A percentile compares a stretch with the other conserved stretches of the same genome.
phyloP scores from a whole-genome alignment of 73 alveolate species.

The Tetrahymena thermophila region DNA sequence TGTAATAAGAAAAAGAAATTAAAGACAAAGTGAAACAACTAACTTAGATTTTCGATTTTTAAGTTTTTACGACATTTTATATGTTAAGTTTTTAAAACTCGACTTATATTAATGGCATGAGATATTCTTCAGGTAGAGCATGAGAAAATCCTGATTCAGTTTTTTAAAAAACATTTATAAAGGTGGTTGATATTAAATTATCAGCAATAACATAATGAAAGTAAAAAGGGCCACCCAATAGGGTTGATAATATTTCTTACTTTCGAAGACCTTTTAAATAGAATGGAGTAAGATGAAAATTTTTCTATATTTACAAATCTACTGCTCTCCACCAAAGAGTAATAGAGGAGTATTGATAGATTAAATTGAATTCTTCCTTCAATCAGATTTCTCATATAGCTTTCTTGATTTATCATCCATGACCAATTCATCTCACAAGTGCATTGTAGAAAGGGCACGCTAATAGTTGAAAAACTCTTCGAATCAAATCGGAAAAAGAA shows the following conservation, averaged over 20 bases:
- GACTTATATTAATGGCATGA: neutral
- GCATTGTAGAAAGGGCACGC: conserved; percentile 1
- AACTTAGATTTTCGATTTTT: neutral
- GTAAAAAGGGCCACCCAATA: neutral
- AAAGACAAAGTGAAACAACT: neutral
- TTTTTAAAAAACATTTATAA: neutral
- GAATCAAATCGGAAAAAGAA: neutral
- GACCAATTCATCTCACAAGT: neutral
- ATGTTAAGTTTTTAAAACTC: neutral
- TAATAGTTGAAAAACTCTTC: neutral
- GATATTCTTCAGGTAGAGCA: neutral
- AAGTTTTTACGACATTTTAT: neutral
- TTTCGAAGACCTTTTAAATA: neutral
- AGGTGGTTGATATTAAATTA: neutral
- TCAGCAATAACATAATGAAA: neutral
- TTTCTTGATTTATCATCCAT: neutral
- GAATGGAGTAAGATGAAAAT: neutral
- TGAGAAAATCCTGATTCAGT: neutral
- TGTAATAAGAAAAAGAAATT: neutral
- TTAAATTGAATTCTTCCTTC: neutral
- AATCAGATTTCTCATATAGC: neutral
- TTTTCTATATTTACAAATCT: neutral
- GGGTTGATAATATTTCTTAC: neutral
- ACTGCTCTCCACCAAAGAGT: neutral
- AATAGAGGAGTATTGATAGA: neutral